Base-by-base conservation (phyloP, 2,329 filamentous ascomycete genomes). In the Colletotrichum lindemuthianum region DNA sequence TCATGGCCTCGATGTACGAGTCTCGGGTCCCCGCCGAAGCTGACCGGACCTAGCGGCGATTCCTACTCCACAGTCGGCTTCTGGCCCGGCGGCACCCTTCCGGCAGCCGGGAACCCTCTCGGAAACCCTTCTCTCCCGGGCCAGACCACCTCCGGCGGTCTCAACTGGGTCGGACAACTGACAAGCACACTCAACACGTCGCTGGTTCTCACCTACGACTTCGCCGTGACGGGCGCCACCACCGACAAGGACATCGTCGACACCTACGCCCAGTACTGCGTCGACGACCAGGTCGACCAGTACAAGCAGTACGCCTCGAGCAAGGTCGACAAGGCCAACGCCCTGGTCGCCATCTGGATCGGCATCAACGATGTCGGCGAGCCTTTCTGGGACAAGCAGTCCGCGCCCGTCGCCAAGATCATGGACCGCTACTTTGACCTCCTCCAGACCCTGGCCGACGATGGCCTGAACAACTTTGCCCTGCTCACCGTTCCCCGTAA, bases 31-130 rank as follows among this genome's bases (percentile, higher is more conserved):
- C 3, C 1, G 15, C 6, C 8, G 15, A 45, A 15, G 10, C 43
- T 67, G 4, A 69, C 56, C 45, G 4, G 5, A 12, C 37, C 47
- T 10, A 85, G 83, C 69, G 86, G 86, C 47, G 84, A 89, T 70
- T 87, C 84, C 5, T 89, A 88, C 74, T 84, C 85, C 2, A 81
- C 83, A 68, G 87, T 85, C 2, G 83, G 82, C 44, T 90, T 89
- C 76, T 75, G 86, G 68, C 71, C 81, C 47, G 76, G 74, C 37
- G 75, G 76, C 16, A 74, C 77, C 3, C 83, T 87, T 60, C 85
- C 88, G 8, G 81, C 77, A n/a, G 67, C 77, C 10, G 73, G 75
- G 6, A 86, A 88, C 70, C 86, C 87, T 1, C 77, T 90, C 67
- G 88, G 88, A 10, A 90, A 90, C 74, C 87, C 88, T 1, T 50